Evolutionary conservation across 257 asterid genomes (phyloP).

Genomic region (Solanum sitiens): DNA sequence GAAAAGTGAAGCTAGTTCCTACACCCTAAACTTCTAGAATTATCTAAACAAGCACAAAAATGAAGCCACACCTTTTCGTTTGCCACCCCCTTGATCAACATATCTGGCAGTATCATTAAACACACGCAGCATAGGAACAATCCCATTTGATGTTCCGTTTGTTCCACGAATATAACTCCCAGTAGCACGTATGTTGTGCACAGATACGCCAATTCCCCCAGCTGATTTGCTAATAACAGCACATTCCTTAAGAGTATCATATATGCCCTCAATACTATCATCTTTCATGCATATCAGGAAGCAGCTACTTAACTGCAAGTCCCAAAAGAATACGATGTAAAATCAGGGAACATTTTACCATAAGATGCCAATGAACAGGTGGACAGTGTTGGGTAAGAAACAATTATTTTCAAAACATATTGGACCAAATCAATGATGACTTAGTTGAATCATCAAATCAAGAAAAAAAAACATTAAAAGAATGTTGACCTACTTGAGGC

Average conservation of each 20-base stretch:
- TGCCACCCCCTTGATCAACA: conserved; percentile 99
- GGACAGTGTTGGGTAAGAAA: not conserved
- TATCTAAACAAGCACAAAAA: not conserved
- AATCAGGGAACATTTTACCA: not conserved
- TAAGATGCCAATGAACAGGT: not conserved
- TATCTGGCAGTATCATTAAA: conserved; percentile 94
- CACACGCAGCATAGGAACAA: conserved; percentile 93
- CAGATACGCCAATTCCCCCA: conserved; percentile 92
- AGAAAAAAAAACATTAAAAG: not conserved
- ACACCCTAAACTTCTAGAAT: not conserved
- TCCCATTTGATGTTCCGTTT: conserved; percentile 91
- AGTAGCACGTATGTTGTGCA: conserved; percentile 90
- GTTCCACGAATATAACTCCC: conserved; percentile 99
- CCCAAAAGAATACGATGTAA: not conserved
- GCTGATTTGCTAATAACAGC: conserved; percentile 99
- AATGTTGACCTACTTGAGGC: conserved; percentile 57
- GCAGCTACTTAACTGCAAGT: conserved; percentile 84
- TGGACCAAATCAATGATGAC: not conserved
- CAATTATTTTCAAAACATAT: not conserved
- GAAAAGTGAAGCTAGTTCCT: not conserved
- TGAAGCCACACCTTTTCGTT: conserved; percentile 63
- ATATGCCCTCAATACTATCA: conserved; percentile 94
- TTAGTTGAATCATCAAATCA: not conserved
- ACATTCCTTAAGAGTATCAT: conserved; percentile 90
- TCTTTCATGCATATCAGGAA: conserved; percentile 95